Base-by-base conservation (phyloP, 176 grass and related monocot genomes). In the Triticum turgidum region DNA sequence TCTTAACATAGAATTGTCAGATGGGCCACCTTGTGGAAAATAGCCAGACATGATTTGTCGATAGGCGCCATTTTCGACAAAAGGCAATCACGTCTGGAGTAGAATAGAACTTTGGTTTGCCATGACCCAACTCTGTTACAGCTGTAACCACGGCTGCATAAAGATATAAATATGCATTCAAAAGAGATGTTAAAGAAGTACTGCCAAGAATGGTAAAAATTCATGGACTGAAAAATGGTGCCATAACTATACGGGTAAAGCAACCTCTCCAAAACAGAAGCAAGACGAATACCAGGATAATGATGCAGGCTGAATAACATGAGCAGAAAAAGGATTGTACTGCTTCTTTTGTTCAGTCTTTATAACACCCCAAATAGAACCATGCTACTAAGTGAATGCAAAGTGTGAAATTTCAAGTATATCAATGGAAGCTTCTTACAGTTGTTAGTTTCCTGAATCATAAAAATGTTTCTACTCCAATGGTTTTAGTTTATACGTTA, bases 21-120 rank as follows among this genome's bases (percentile, higher is more conserved):
- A 61, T 76, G 51, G 4, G 8, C 52, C 77, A 98, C 93, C 96
- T 93, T 88, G 91, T 95, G n/a, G 93, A 98, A 42, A 42, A 42
- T 42, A 42, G 69, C 96, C 96, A 98, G 41, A 95, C 79, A 79
- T 98, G 88, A 59, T 98, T 98, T 30, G 96, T 98, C 15, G 91
- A 87, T 21, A 98, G 75, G 11, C 93, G 90, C 96, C 96, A 95
- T 91, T 95, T 92, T 79, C 78, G 86, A 89, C 93, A 98, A 86
- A 98, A 95, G 9, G 88, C 91, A 66, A 98, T 92, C 68, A 98
- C 75, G 64, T 95, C 96, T 22, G 96, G 91, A 59, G 96, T 95
- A 64, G 91, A 98, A 81, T 94, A 95, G 67, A 98, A 98, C 78
- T 92, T 98, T 87, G 96, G 96, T 82, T 98, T 98, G 38, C 91